A percentile compares a stretch with the other conserved stretches of the same genome.
Conservation (phyloP, 495 filamentous ascomycete species). For the Talaromyces trachyspermus region DNA sequence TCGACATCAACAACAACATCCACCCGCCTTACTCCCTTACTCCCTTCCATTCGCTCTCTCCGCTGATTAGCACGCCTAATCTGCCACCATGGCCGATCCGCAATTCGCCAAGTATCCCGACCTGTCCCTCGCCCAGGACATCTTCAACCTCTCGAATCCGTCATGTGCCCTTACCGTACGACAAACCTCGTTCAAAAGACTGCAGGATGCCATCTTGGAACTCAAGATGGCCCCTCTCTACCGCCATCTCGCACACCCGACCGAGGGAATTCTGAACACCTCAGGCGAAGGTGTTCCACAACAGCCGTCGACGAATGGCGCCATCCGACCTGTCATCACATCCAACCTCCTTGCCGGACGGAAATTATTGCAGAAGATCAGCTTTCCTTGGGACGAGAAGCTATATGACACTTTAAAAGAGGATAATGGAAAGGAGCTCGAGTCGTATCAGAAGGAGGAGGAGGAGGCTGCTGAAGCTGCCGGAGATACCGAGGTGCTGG, state of each 20-base stretch:
- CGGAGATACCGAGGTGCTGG: conserved; percentile 89
- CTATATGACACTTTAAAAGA: conserved; percentile 77
- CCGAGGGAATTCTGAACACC: conserved; percentile 81
- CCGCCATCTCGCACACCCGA: conserved; percentile 86
- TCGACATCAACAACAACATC: not conserved
- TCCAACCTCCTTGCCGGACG: conserved; percentile 65
- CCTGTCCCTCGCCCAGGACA: conserved; percentile 87
- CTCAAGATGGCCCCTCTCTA: conserved; percentile 97
- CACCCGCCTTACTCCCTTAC: not conserved
- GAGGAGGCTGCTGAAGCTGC: conserved; percentile 91
- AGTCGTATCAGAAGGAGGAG: conserved; percentile 88
- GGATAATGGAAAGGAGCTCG: conserved; percentile 87
- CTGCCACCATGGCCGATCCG: conserved; percentile 81
- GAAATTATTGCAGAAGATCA: conserved; percentile 51
- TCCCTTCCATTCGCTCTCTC: not conserved
- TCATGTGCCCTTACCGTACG: conserved; percentile 59
- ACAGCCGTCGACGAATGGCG: conserved; percentile 44
- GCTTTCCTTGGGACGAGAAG: conserved; percentile 81
- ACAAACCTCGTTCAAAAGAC: conserved; percentile 68
- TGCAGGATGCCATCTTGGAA: conserved; percentile 88
- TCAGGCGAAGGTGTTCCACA: conserved; percentile 62
- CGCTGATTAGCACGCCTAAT: not conserved
- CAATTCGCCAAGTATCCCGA: conserved; percentile 94
- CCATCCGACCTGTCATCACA: conserved; percentile 46
- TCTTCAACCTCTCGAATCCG: conserved; percentile 93